Evolutionary conservation across 1,284 basidiomycete genomes (phyloP), one percentile per base, ranked within the genome.

Genomic region (Ceratobasidium sp.): DNA sequence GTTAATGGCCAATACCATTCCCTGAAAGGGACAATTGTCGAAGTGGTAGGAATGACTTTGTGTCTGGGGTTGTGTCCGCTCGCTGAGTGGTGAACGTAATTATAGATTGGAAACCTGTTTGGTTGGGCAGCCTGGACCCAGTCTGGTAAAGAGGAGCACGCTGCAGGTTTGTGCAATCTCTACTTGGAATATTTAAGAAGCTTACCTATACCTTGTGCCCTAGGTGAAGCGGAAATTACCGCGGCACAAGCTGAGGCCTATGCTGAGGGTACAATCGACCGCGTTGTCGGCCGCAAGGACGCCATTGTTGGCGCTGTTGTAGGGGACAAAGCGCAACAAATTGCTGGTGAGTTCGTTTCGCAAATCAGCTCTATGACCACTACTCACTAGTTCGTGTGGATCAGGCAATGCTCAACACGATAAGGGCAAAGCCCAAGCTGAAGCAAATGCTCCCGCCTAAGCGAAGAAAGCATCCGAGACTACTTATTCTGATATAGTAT

Each of bases 271-370:
- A 81, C 84, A 58, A 83, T 82, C 44, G 86, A 87, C 82, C 84
- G 86, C 68, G 61, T 87, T 76, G 82, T 83, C 70, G 86, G 86
- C 81, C 87, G 86, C 83, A 84, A 84, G 77, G 86, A 87, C 81
- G 81, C 85, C 0, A 81, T 87, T 46, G 84, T 86, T 55, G 86
- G 83, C 39, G 85, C 86, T 51, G 80, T 86, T 67, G 86, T 84
- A 9, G 86, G 86, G 55, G 86, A 87, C 82, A 84, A 85, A 81
- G 56, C 82, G 23, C 84, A 87, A 80, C 85, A 87, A 81, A 63
- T 82, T 39, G 71, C 81, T 3, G 86, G 86, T 73, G 84, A 84
- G 82, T 81, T 44, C 20, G 15, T 39, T 12, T 53, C 15, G 46
- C 44, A 20, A 42, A 3, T 67, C 12, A 68, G 63, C 20, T 20